These are phyloP conservation scores for Haplosporangium gracile DNA, from an alignment of 192 early-diverging fungal species.

Conservation along the genomic window DNA sequence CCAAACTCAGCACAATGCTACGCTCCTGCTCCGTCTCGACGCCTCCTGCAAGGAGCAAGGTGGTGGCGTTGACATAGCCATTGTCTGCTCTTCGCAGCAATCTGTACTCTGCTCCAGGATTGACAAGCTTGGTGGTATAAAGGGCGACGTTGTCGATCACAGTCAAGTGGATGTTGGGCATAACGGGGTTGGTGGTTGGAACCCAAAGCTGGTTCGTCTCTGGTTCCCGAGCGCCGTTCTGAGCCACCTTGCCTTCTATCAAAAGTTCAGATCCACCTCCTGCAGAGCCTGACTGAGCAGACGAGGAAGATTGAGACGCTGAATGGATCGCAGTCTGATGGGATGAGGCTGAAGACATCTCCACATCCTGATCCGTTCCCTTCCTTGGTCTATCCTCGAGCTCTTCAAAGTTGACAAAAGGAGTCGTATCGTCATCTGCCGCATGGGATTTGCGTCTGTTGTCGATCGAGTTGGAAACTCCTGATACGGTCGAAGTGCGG, in stretches of 20 bases:
- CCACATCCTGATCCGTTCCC: slow-evolving; percentile 27
- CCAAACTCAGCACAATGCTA: slow-evolving; percentile 88
- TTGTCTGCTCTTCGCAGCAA: slow-evolving; percentile 87
- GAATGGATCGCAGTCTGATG: background rate
- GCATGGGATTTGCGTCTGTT: slow-evolving; percentile 43
- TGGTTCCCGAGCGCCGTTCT: slow-evolving; percentile 48
- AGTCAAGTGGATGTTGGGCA: slow-evolving; percentile 65
- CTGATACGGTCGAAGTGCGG: background rate
- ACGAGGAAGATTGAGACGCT: background rate
- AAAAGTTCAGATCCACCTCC: background rate
- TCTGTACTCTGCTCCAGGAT: slow-evolving; percentile 66
- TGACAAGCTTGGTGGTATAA: slow-evolving; percentile 60
- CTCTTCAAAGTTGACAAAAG: slow-evolving; percentile 55
- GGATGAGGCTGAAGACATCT: slow-evolving; percentile 30
- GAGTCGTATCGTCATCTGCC: slow-evolving; percentile 48
- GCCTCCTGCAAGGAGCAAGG: slow-evolving; percentile 88
- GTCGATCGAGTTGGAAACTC: slow-evolving; percentile 6
- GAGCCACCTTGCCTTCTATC: slow-evolving; percentile 13
- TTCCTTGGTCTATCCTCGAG: slow-evolving; percentile 46
- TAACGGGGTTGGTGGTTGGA: slow-evolving; percentile 39
- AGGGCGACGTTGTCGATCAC: slow-evolving; percentile 66
- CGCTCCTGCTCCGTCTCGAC: slow-evolving; percentile 86
- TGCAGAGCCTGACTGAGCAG: background rate
- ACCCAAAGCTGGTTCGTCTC: slow-evolving; percentile 52
- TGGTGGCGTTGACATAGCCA: slow-evolving; percentile 88